Conservation (phyloP, 441 rosid species). For the Euphorbia schlechtendalii region DNA sequence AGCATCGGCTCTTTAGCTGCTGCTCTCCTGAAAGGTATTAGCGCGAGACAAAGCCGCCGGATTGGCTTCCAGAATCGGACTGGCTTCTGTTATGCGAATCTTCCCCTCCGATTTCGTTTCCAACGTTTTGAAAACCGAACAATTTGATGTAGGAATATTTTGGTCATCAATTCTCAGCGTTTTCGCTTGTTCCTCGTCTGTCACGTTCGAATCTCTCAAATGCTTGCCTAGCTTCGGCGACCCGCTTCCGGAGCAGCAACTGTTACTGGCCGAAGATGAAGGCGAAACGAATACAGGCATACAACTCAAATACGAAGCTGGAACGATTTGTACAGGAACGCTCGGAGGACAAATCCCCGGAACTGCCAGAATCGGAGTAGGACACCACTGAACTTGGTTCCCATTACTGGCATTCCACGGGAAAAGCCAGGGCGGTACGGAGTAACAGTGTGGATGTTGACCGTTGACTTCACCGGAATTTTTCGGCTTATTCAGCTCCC, state of each 20-base stretch:
- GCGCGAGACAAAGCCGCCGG: slow-evolving; percentile 64
- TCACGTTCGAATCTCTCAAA: slow-evolving; percentile 49
- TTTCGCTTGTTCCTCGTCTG: too few species aligned
- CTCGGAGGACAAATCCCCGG: slow-evolving; percentile 50
- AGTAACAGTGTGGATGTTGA: slow-evolving; percentile 30
- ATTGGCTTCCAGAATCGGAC: slow-evolving; percentile 44
- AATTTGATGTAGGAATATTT: slow-evolving; percentile 26
- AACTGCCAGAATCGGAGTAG: slow-evolving; percentile 48
- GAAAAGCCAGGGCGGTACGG: slow-evolving; percentile 40
- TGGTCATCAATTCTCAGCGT: slow-evolving; percentile 47
- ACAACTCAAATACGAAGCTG: slow-evolving; percentile 52
- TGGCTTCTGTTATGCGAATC: slow-evolving; percentile 22
- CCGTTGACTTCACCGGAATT: slow-evolving; percentile 21
- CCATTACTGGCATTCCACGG: slow-evolving; percentile 36
- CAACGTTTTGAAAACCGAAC: slow-evolving; percentile 24
- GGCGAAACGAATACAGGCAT: slow-evolving; percentile 44
- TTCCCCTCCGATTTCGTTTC: slow-evolving; percentile 34
- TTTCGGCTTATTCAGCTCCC: slow-evolving; percentile 30
- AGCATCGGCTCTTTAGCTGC: slow-evolving; percentile 18
- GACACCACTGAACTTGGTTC: slow-evolving; percentile 41
- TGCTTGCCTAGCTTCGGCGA: slow-evolving; percentile 64
- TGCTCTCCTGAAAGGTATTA: slow-evolving; percentile 51
- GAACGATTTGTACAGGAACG: slow-evolving; percentile 48
- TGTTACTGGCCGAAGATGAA: slow-evolving; percentile 38
- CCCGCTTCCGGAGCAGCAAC: slow-evolving; percentile 41